Base-by-base conservation (phyloP, 1,284 basidiomycete species). In the Microbotryomycetes sp. region DNA sequence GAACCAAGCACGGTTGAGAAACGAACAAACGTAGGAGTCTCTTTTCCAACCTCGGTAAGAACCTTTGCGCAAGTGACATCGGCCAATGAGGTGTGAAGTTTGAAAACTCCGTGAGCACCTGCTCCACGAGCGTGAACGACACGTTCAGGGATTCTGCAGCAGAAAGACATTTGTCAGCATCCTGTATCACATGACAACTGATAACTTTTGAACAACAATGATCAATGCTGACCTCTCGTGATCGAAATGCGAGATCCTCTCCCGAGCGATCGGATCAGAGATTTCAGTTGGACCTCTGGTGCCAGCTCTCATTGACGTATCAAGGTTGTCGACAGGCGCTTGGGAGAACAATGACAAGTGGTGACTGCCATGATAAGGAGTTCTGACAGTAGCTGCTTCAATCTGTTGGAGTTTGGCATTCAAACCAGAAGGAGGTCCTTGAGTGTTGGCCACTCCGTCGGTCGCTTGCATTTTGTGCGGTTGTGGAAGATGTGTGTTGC, bases 1-100 rank as follows among this genome's bases (percentile, higher is more conserved):
- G 84, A 81, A 0, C 88, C 88, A 65, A 85, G 83, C 0, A 91
- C 89, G 1, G 88, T 91, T 59, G 84, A 86, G 78, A 92, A 91
- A 29, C 89, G 83, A 36, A 86, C 80, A 71, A 90, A 90, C 6
- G 83, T 81, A 2, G 88, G 85, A 0, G 87, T 91, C 1, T 80
- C 82, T 58, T 84, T 79, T 46, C 82, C 82, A 16, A 60, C 54
- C 0, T 86, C 75, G 19, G 84, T 89, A 65, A 92, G 75, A 49
- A 90, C 84, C 15, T 80, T 78, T 0, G 86, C 86, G 58, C 73
- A 80, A 2, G 86, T 86, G 72, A 84, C 84, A 68, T 86, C 84
- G 9, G 80, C 78, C 48, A 81, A 76, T 57, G 82, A 76, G 64
- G 86, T 82, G 72, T 83, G 84, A 2, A 86, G 82, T 73, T 81